These are phyloP conservation scores for Jacaranda mimosifolia DNA, from an alignment of 257 asterid genomes.

Conservation along the genomic window DNA sequence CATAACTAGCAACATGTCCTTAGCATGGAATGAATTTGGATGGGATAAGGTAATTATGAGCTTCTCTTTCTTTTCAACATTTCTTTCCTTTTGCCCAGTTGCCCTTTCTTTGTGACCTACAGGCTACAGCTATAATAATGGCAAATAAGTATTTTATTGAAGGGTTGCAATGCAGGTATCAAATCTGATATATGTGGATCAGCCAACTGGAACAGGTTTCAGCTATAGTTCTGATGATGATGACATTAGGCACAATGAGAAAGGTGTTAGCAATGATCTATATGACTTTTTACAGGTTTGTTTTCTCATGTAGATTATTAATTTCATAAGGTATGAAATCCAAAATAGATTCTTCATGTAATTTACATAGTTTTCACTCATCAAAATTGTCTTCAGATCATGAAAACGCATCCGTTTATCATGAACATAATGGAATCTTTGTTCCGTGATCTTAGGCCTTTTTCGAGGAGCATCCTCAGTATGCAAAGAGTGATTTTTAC, in stretches of 20 bases:
- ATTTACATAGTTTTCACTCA: too few relatives aligned
- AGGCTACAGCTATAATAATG: too few relatives aligned
- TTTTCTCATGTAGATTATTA: neutral
- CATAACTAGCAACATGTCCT: constrained; percentile 40
- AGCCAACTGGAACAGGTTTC: constrained; percentile 38
- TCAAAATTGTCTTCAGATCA: too few relatives aligned
- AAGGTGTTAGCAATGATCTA: constrained; percentile 64
- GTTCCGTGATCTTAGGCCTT: constrained; percentile 45
- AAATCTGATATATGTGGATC: constrained; percentile 64
- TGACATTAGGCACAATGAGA: constrained; percentile 35
- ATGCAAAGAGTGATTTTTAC: constrained; percentile 59
- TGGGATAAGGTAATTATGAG: constrained; percentile 45
- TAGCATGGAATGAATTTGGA: constrained; percentile 48
- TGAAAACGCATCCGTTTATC: neutral
- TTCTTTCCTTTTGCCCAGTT: neutral
- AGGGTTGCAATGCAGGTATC: constrained; percentile 45
- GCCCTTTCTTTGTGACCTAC: too few relatives aligned
- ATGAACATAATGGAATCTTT: neutral
- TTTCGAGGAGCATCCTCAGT: constrained; percentile 62
- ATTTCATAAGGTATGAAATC: neutral
- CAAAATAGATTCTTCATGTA: too few relatives aligned
- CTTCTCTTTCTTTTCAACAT: too few relatives aligned
- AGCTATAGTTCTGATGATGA: too few relatives aligned
- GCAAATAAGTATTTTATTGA: too few relatives aligned
- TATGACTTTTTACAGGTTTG: constrained; percentile 68